Evolutionary conservation across 768 basidiomycete genomes (phyloP), one percentile per base, ranked within the genome.

Genomic region (Lactifluus pinguis): DNA sequence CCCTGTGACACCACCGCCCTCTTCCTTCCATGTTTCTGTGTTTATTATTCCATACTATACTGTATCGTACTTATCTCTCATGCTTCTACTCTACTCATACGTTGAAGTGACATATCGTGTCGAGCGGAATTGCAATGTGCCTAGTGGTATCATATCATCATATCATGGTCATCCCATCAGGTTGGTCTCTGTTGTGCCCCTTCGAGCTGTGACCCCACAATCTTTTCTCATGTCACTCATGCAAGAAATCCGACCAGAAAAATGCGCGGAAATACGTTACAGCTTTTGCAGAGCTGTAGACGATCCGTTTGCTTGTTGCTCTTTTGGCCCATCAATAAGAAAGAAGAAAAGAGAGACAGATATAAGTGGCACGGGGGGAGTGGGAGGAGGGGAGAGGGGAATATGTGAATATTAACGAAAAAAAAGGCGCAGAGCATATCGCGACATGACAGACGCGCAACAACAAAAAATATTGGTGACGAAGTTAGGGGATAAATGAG

Each of bases 401-500:
- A 25, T 53, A 60, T 50, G 52, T 61, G 42, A 47, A 55, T 29
- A 41, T 8, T 17, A 60, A 60, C 30, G 25, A n/a, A 38, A 36
- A 17, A 30, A 36, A 29, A 48, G 9, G 7, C 17, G 21, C 25
- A 25, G 11, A 47, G 42, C 53, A 54, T 29, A 36, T 32, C 9
- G 48, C 39, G 47, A 41, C 57, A 53, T 6, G 9, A 45, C 4
- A 32, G 38, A 34, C 19, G 38, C 25, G 25, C 51, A 6, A 29
- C 13, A 39, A 42, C 2, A 36, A 51, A 34, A 45, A 59, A 47
- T 19, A 21, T 47, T 11, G 45, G 30, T 32, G 55, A 49, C 1
- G 48, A 38, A 49, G 53, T 45, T 61, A 61, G 41, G 32, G 42
- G 49, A 64, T 62, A 64, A 62, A 57, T 53, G 57, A 55, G 36